These are phyloP conservation scores for Knufia fluminis DNA, from an alignment of 2,329 filamentous ascomycete genomes.

Conservation along the genomic window DNA sequence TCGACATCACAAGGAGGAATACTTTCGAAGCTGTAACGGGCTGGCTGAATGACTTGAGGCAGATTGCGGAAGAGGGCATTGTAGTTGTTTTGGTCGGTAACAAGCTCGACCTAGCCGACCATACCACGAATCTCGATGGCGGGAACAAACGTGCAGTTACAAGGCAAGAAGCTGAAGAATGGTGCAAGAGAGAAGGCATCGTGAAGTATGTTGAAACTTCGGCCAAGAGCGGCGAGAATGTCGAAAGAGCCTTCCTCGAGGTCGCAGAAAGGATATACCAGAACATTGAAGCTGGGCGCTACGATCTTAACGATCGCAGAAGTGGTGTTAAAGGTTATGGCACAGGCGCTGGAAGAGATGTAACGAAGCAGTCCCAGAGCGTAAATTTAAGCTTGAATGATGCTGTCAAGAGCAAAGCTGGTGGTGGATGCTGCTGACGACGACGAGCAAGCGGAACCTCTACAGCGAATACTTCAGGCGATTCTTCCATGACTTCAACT, in stretches of 20 bases:
- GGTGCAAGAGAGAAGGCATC: conserved; percentile 77
- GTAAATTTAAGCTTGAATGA: conserved; percentile 39
- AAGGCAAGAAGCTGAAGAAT: conserved; percentile 73
- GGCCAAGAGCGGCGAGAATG: conserved; percentile 88
- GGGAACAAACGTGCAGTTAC: conserved; percentile 61
- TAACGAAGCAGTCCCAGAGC: conserved; percentile 30
- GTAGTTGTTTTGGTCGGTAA: conserved; percentile 93
- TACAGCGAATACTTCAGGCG: not conserved
- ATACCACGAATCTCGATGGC: conserved; percentile 30
- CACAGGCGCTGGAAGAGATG: conserved; percentile 29
- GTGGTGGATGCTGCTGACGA: conserved; percentile 25
- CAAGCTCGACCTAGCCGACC: conserved; percentile 68
- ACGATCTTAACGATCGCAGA: conserved; percentile 86
- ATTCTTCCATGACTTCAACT: not conserved
- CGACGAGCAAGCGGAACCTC: too few species aligned
- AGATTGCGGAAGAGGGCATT: conserved; percentile 92
- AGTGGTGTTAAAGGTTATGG: conserved; percentile 71
- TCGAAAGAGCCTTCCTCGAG: conserved; percentile 85
- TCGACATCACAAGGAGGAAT: conserved; percentile 77
- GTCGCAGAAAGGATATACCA: conserved; percentile 93
- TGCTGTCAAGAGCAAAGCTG: conserved; percentile 35
- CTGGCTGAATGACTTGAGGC: conserved; percentile 88
- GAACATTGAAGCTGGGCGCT: conserved; percentile 90
- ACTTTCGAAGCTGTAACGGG: conserved; percentile 84
- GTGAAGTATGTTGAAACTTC: conserved; percentile 93